Base-by-base conservation (phyloP, 768 basidiomycete species). In the Candolleomyces efflorescens region DNA sequence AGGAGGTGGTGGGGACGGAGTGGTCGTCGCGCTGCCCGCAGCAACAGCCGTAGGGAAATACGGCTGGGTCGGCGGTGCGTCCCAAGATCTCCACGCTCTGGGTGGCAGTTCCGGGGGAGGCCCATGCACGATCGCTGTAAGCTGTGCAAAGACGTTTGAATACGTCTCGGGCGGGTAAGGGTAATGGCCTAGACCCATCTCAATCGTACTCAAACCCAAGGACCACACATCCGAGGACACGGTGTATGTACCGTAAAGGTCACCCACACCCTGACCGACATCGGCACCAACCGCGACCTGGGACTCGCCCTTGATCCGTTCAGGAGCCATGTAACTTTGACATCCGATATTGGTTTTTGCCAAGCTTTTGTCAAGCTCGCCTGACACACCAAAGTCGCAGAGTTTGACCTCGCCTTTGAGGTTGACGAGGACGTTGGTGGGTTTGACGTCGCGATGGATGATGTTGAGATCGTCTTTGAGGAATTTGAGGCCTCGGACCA, bases 271-370 rank as follows among this genome's bases (percentile, higher is more conserved):
- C 6, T 32, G 32, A 11, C 22, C 27, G 9, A 52, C 56, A 24
- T 48, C 57, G 38, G 26, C 43, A 23, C 11, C 43, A 7, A 23
- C 59, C n/a, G n/a, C 54, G 1, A 47, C 57, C 66, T 87, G 86
- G 0, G 92, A 93, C 72, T 97, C 95, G 55, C 95, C 94, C 67
- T 92, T 89, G 68, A 99, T 98, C 26, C 97, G 87, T 68, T 99
- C 96, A 39, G 96, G 97, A 91, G 96, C 96, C 94, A 99, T 98
- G 72, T 99, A 99, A 60, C 86, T 89, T 71, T 99, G 97, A 69
- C 97, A 99, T 6, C 97, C 97, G 39, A 99, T 98, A 66, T 98
- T 98, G 5, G 97, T 99, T 74, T 95, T 96, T 17, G 97, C 97
- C 20, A 99, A 78, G 56, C 88, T 90, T 70, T 94, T 93, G 72